Percentiles rank a stretch among this genome's conserved stretches.
phyloP scores from a whole-genome alignment of 129 eudicot genomes.

The Solidago caesia region DNA sequence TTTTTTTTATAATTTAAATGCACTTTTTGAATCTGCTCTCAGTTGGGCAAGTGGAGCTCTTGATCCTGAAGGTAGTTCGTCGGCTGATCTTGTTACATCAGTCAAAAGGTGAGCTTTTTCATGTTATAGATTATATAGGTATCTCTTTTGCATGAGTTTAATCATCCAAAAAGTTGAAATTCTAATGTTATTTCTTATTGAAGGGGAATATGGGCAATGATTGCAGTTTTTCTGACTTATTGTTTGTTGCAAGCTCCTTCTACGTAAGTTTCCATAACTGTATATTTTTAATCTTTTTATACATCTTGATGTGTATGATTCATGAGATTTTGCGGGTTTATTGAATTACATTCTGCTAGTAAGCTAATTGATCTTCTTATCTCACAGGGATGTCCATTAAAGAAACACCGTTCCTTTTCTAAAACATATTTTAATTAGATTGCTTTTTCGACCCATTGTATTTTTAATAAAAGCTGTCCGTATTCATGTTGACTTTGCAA shows the following conservation, averaged over 20 bases:
- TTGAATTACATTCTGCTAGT: background rate
- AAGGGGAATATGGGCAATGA: conserved; percentile 99
- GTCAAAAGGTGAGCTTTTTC: conserved; percentile 59
- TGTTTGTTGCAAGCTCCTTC: conserved; percentile 99
- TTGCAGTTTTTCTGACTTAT: conserved; percentile 85
- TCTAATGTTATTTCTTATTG: conserved; percentile 23
- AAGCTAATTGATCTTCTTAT: no score
- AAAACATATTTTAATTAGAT: background rate
- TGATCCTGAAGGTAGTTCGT: conserved; percentile 61
- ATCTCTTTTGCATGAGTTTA: conserved; percentile 7
- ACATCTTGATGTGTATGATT: background rate
- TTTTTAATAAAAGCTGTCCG: background rate
- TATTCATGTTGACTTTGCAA: background rate
- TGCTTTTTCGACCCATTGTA: background rate
- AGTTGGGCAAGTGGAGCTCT: conserved; percentile 99
- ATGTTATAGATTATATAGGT: background rate
- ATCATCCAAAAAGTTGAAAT: background rate
- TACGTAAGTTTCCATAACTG: conserved; percentile 57
- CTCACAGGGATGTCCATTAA: no score
- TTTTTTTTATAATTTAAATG: background rate
- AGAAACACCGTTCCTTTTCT: background rate
- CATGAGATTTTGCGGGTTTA: background rate
- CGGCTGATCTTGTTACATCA: conserved; percentile 60
- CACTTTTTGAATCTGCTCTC: conserved; percentile 27
- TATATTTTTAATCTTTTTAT: background rate